Evolutionary conservation across 179 eudicot genomes (phyloP), one percentile per base, ranked within the genome.

Genomic region (Actinidia chinensis): DNA sequence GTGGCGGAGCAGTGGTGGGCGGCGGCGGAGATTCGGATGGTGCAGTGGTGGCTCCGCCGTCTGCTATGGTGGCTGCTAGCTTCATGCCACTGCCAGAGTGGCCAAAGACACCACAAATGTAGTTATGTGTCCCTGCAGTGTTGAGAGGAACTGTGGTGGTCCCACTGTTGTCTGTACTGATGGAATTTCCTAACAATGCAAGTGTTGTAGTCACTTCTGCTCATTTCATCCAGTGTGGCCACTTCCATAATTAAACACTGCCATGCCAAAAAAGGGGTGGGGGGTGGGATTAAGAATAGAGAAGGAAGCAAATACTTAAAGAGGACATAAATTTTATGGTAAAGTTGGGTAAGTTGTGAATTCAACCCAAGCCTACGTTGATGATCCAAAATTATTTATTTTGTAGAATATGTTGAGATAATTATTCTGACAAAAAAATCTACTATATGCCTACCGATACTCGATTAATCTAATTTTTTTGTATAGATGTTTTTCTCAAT

Each of bases 11-110:
- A 54, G 79, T 75, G 33, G 82, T 59, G 42, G 83, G 4, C 0
- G 43, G 68, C 4, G 76, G 46, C 22, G 71, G 33, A 20, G 80
- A 7, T 59, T 58, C 75, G 33, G 55, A 74, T 18, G 74, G 65
- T 4, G 78, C 58, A 2, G 87, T 0, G 28, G 83, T 8, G 12
- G 52, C 1, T 61, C 40, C 56, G 6, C 75, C 83, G 10, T 78
- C 71, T 11, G 65, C 12, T n/a, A 90, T 94, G 14, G 85, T 83
- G 73, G 91, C 86, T 5, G 90, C 76, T 0, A 94, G 82, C 80
- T 91, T 94, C 98, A 94, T 94, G 74, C 98, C 98, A 47, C 89
- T 82, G 72, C 82, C 71, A 65, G 97, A 94, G 51, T 94, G 98
- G 20, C 97, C 97, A 18, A 83, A 47, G 11, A 83, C 71, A 6